Conservation (phyloP, 768 basidiomycete species). For the Omphalotus guepiniiformis region DNA sequence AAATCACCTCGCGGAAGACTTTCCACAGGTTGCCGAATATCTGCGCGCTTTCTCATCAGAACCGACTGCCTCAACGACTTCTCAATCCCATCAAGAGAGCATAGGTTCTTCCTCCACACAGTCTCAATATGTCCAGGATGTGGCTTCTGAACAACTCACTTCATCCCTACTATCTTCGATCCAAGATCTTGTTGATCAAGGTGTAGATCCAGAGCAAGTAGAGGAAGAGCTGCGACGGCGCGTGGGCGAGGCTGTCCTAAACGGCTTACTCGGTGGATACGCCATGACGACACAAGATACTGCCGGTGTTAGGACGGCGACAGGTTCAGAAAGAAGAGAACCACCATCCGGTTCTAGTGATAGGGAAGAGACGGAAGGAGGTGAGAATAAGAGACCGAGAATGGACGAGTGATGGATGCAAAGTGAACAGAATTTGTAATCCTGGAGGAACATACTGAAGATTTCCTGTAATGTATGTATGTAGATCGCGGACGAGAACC, state of each 20-base stretch:
- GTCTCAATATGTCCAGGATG: constrained; percentile 59
- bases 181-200: constrained; percentile 65
- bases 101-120: constrained; percentile 14
- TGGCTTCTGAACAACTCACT: constrained; percentile 67
- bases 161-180: constrained; percentile 61
- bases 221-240: constrained; percentile 56
- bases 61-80: constrained; percentile 13
- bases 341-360: not conserved
- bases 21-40: constrained; percentile 60
- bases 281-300: constrained; percentile 35
- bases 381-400: constrained; percentile 4
- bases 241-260: constrained; percentile 62
- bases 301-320: not conserved
- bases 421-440: no score
- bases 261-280: constrained; percentile 62
- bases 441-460: no score
- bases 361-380: not conserved
- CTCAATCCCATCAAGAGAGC: constrained; percentile 17
- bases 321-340: not conserved
- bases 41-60: constrained; percentile 38
- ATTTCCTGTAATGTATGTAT: no score
- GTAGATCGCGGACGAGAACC: no score
- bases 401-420: constrained; percentile 3
- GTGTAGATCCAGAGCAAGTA: constrained; percentile 60
- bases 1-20: constrained; percentile 67